Evolutionary conservation across 2,329 filamentous ascomycete genomes (phyloP), one percentile per base, ranked within the genome.

Genomic region (Pseudogymnoascus destructans): DNA sequence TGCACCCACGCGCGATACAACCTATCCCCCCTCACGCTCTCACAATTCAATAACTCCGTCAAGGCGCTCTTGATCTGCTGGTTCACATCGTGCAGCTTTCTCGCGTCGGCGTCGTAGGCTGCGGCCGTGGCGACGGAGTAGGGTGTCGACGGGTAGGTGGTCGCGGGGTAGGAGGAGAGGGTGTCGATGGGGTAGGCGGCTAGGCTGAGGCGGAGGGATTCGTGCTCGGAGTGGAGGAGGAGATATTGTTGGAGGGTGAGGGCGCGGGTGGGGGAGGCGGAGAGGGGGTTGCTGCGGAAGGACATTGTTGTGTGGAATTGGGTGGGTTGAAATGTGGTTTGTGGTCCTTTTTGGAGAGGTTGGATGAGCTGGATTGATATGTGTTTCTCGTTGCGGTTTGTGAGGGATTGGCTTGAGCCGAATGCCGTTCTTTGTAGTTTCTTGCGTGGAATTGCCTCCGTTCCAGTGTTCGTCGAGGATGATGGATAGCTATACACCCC

Each of bases 1-100:
- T 79, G 77, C 10, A 79, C 73, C 75, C 76, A 79, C 13, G 68
- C 68, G 38, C 77, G 70, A 63, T 73, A 73, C 60, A 72, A 72
- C 1, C 69, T 66, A 66, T 79, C 76, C 8, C 69, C 65, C 38
- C 71, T 72, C 3, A 78, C 77, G 38, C 71, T 72, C 13, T 77
- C 74, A 52, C 75, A 78, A 62, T 80, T 79, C 58, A 80, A 68
- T 1, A 80, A 69, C 59, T 78, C 76, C 9, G 77, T 80, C 54
- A 80, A 70, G 8, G 75, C 78, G 17, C 70, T 72, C 63, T 79
- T 79, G 67, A 79, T 78, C 62, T 77, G 74, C 56, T 75, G 70
- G 62, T 77, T 79, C 66, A 78, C 72, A 40, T 75, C 68, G 60
- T 71, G 72, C n/a, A 78, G 66, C 61, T 73, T 73, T 6, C 55